Evolutionary conservation across 805 yeast genomes (phyloP).

Genomic region (Blastobotrys muscicola): DNA sequence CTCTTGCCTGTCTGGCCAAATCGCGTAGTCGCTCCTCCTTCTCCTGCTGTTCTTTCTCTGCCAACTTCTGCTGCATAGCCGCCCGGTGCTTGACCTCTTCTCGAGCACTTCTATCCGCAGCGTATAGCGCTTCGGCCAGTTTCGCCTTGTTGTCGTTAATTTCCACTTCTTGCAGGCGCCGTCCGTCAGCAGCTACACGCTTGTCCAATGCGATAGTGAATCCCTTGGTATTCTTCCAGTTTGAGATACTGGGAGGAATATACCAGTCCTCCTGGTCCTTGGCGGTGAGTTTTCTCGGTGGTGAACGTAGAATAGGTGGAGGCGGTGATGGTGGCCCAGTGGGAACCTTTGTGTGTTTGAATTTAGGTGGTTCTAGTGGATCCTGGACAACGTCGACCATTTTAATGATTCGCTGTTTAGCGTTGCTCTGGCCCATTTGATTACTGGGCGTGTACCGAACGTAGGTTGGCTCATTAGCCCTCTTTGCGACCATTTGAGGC

Average conservation of each 20-base stretch:
- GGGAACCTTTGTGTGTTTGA: slow-evolving; percentile 64
- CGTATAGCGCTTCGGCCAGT: slow-evolving; percentile 61
- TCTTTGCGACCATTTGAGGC: slow-evolving; percentile 19
- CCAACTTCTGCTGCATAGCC: slow-evolving; percentile 38
- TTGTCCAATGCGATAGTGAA: slow-evolving; percentile 74
- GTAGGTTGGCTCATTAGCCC: slow-evolving; percentile 32
- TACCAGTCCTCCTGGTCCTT: slow-evolving; percentile 76
- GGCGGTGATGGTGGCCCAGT: slow-evolving; percentile 65
- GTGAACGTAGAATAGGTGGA: slow-evolving; percentile 46
- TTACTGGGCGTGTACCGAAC: slow-evolving; percentile 38
- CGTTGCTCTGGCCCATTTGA: slow-evolving; percentile 25
- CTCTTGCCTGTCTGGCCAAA: slow-evolving; percentile 42
- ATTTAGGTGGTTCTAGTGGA: slow-evolving; percentile 79
- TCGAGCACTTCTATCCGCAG: slow-evolving; percentile 55
- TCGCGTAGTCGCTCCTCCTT: slow-evolving; percentile 43
- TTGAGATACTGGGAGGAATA: slow-evolving; percentile 85
- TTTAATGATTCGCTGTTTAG: slow-evolving; percentile 42
- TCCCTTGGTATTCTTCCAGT: slow-evolving; percentile 93
- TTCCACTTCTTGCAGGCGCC: slow-evolving; percentile 27
- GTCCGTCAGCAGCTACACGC: slow-evolving; percentile 49
- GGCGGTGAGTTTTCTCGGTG: slow-evolving; percentile 44
- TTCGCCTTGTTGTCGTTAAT: slow-evolving; percentile 51
- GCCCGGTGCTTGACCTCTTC: slow-evolving; percentile 45
- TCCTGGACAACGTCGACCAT: slow-evolving; percentile 63
- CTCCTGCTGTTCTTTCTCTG: slow-evolving; percentile 40